Evolutionary conservation across 2,329 filamentous ascomycete species (phyloP).

Genomic region (Alternaria ventricosa): DNA sequence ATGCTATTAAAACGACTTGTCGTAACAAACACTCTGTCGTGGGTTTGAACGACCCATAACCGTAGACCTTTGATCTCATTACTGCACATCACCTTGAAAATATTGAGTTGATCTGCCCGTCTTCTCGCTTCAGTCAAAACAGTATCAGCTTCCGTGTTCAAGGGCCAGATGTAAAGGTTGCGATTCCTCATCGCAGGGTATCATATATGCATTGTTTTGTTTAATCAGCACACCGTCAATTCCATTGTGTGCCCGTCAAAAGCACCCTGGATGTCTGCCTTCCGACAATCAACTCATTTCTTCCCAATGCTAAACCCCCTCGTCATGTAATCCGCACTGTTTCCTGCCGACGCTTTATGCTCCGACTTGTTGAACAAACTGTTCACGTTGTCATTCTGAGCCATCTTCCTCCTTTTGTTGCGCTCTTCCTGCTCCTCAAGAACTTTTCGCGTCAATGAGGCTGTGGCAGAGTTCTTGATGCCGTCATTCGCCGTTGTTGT

Average conservation of each 20-base stretch:
- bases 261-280: not conserved
- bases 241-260: not conserved
- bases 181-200: not conserved
- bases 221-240: not conserved
- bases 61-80: not conserved
- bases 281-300: slow-evolving; percentile 22
- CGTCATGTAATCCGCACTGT: slow-evolving; percentile 59
- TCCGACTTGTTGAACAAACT: slow-evolving; percentile 54
- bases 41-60: not conserved
- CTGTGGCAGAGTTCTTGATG: slow-evolving; percentile 89
- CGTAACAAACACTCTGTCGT: not conserved
- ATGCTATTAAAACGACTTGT: not conserved
- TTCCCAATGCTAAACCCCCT: slow-evolving; percentile 53
- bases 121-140: not conserved
- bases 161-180: not conserved
- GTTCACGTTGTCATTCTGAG: slow-evolving; percentile 58
- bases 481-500: slow-evolving; percentile 51
- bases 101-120: not conserved
- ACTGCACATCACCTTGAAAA: not conserved
- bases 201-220: not conserved
- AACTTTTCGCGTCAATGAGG: slow-evolving; percentile 83
- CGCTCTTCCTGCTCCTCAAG: slow-evolving; percentile 83
- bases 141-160: not conserved
- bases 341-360: slow-evolving; percentile 43
- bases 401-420: slow-evolving; percentile 79